These are phyloP conservation scores for Chenopodium album DNA, from an alignment of 148 eudicot species.

Conservation along the genomic window DNA sequence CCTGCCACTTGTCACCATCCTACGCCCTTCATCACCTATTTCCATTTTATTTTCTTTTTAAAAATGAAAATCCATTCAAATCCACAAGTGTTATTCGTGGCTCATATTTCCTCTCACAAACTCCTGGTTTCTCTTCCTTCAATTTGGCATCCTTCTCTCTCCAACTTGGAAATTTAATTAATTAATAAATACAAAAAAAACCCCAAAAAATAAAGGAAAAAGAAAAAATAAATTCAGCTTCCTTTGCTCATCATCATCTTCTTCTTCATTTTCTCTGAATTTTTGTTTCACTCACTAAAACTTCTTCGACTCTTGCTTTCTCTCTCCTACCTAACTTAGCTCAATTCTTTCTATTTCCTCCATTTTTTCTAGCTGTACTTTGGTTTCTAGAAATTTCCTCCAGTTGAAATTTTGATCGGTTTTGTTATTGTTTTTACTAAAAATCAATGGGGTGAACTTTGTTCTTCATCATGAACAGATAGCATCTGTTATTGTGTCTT, in stretches of 20 bases:
- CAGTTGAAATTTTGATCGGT: constrained; percentile 9
- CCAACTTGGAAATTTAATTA: background rate
- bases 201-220: background rate
- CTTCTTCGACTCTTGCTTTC: background rate
- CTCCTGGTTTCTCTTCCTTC: constrained; percentile 22
- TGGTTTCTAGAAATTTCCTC: background rate
- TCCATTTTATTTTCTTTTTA: background rate
- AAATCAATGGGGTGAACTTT: constrained; percentile 20
- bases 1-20: constrained; percentile 24
- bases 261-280: background rate
- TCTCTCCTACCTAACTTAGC: constrained; percentile 7
- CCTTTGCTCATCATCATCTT: too few relatives aligned
- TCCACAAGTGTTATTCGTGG: constrained; percentile 49
- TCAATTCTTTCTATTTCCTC: background rate
- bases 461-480: background rate
- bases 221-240: background rate
- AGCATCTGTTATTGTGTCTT: background rate
- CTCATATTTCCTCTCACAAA: constrained; percentile 39
- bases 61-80: constrained; percentile 18
- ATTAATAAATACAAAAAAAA: background rate
- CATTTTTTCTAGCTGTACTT: background rate
- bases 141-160: background rate
- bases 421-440: background rate
- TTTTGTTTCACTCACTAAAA: too few relatives aligned
- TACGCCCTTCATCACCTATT: constrained; percentile 22